Conservation (phyloP, 306 rosid genomes). For the Mimosa pudica region DNA sequence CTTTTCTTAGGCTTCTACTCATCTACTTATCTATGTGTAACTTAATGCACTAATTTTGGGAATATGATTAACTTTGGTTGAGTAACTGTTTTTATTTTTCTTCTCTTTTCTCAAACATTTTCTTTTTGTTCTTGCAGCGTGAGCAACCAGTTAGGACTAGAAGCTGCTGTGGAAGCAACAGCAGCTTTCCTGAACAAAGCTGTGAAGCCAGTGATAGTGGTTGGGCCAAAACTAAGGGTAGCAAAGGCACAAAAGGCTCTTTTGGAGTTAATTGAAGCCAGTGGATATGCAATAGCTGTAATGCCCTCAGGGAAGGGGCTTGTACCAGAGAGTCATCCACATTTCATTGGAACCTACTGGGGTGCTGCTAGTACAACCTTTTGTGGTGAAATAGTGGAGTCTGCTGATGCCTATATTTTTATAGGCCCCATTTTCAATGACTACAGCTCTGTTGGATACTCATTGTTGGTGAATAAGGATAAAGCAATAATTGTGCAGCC, state of each 20-base stretch:
- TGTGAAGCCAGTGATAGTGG: conserved; percentile 82
- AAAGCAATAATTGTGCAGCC: conserved; percentile 70
- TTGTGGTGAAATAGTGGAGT: conserved; percentile 86
- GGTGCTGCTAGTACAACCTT: conserved; percentile 81
- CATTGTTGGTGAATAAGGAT: conserved; percentile 74
- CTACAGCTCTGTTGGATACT: conserved; percentile 92
- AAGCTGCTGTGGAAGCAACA: conserved; percentile 86
- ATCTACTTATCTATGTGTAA: neutral
- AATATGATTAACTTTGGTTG: neutral
- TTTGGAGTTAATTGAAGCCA: conserved; percentile 69
- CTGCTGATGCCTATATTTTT: conserved; percentile 86
- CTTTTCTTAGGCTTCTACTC: neutral
- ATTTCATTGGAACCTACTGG: conserved; percentile 75
- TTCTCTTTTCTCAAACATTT: neutral
- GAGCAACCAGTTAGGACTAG: conserved; percentile 76
- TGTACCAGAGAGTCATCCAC: conserved; percentile 72
- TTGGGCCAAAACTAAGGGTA: conserved; percentile 77
- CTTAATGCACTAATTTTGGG: neutral
- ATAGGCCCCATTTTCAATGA: conserved; percentile 88
- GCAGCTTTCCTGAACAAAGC: conserved; percentile 75
- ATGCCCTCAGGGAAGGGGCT: conserved; percentile 88
- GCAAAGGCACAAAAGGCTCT: conserved; percentile 72
- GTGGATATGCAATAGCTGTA: conserved; percentile 76
- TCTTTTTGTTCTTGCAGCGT: conserved; percentile 36
- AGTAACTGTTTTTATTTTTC: neutral